Conservation (phyloP, 768 basidiomycete species). For the Calocybe indica region DNA sequence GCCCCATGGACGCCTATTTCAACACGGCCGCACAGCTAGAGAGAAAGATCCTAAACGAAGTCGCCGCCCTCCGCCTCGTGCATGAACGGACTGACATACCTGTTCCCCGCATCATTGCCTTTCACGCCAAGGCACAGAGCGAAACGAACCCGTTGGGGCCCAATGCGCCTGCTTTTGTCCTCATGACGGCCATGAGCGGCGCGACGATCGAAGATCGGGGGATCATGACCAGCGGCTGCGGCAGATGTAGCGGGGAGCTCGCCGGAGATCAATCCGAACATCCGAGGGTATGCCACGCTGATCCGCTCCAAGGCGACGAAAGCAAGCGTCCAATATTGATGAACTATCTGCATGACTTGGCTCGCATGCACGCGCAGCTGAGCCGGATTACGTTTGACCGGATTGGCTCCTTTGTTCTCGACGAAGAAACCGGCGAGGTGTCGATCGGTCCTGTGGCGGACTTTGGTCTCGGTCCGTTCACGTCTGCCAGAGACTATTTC, state of each 20-base stretch:
- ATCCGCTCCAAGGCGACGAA: constrained; percentile 27
- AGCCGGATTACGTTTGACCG: constrained; percentile 32
- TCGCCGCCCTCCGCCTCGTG: constrained; percentile 34
- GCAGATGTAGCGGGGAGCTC: background rate
- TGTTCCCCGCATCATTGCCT: constrained; percentile 31
- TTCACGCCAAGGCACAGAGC: constrained; percentile 24
- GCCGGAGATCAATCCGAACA: too few relatives aligned
- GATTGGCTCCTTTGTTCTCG: constrained; percentile 33
- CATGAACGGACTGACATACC: constrained; percentile 34
- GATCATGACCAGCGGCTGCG: constrained; percentile 22
- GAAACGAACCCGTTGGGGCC: constrained; percentile 30
- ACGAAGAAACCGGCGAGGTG: constrained; percentile 23
- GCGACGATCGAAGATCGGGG: constrained; percentile 37
- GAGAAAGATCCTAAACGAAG: constrained; percentile 38
- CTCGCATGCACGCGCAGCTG: constrained; percentile 34
- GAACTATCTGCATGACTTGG: constrained; percentile 33
- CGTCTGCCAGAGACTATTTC: constrained; percentile 33
- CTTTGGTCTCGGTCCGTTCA: constrained; percentile 35
- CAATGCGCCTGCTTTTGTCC: constrained; percentile 32
- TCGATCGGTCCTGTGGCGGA: constrained; percentile 34
- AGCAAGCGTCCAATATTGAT: constrained; percentile 28
- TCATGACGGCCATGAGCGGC: constrained; percentile 34
- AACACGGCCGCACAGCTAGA: constrained; percentile 36
- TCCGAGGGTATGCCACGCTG: constrained; percentile 1
- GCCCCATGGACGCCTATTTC: constrained; percentile 33